Evolutionary conservation across 2,329 filamentous ascomycete genomes (phyloP), one percentile per base, ranked within the genome.

Genomic region (Arthrobotrys iridis): DNA sequence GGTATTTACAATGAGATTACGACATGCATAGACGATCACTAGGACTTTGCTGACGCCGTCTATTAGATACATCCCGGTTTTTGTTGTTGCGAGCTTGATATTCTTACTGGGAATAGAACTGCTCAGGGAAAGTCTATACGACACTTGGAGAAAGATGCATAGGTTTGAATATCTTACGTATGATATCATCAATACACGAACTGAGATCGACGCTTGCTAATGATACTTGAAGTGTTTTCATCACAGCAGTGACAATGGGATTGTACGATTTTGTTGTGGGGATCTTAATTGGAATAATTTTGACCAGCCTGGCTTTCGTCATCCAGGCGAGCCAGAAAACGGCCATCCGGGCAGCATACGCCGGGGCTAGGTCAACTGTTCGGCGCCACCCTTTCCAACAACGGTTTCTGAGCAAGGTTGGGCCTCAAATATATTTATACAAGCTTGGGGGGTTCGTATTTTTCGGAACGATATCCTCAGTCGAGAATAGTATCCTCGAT

Each of bases 401-500:
- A 74, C 89, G 91, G 72, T 99, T 95, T 80, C 85, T 99, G 2
- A 89, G 90, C 75, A 87, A 94, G 77, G 93, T 95, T 13, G 93
- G 94, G 2, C 87, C 88, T 30, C 95, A 99, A 81, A 95, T 96
- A 33, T 91, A 92, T 71, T 89, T 98, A 57, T 91, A 96, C 80
- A 98, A 98, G 82, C 86, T 99, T 13, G 90, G 91, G 0, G 94
- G 95, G 0, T 98, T 94, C 80, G 87, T 99, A n/a, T 99, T 99
- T 85, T 99, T 99, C 79, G 95, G 95, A 13, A 98, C 93, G 1
- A 97, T 99, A 77, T 94, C 97, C 62, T 93, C 92, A 52, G 94
- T 99, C 0, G 95, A 99, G 82, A 91, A 92, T 77, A 91, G 91
- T 77, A 93, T 98, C 76, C 88, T 93, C 20, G 88, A 86, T 2